phyloP scores from a whole-genome alignment of 2,329 filamentous ascomycete genomes.

The Colletotrichum sp. region DNA sequence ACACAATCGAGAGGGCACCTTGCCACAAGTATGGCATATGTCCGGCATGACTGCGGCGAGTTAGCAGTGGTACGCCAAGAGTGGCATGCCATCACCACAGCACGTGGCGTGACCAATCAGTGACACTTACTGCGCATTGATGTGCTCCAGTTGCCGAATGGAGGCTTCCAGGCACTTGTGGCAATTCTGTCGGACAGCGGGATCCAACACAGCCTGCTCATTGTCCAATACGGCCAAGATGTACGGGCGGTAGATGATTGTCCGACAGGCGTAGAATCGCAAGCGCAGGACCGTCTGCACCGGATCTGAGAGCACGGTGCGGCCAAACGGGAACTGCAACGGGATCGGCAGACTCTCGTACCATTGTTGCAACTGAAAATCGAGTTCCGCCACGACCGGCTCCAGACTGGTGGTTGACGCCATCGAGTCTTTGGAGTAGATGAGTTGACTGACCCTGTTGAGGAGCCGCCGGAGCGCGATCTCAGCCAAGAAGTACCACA shows the following conservation, averaged over 20 bases:
- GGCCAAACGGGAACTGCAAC: constrained; percentile 78
- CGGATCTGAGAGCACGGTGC: constrained; percentile 70
- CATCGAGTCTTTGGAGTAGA: constrained; percentile 77
- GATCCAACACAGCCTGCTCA: constrained; percentile 74
- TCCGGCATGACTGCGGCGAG: constrained; percentile 69
- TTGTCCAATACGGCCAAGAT: constrained; percentile 82
- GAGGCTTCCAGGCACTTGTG: constrained; percentile 83
- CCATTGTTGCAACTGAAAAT: constrained; percentile 85
- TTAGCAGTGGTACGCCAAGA: constrained; percentile 25
- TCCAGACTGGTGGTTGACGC: constrained; percentile 76
- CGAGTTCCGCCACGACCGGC: constrained; percentile 79
- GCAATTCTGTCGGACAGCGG: constrained; percentile 76
- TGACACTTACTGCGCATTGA: constrained; percentile 72
- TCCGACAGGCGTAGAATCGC: constrained; percentile 84
- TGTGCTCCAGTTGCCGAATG: constrained; percentile 79
- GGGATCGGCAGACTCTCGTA: constrained; percentile 78
- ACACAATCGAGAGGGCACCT: constrained; percentile 82
- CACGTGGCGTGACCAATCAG: constrained; percentile 16
- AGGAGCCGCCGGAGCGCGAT: constrained; percentile 79
- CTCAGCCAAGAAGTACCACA: constrained; percentile 88
- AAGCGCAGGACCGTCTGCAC: constrained; percentile 81
- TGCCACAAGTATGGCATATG: constrained; percentile 89
- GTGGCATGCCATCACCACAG: not conserved
- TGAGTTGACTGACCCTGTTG: constrained; percentile 79
- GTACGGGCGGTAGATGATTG: constrained; percentile 86